Base-by-base conservation (phyloP, 345 rosid genomes). In the Gynandropsis gynandra region DNA sequence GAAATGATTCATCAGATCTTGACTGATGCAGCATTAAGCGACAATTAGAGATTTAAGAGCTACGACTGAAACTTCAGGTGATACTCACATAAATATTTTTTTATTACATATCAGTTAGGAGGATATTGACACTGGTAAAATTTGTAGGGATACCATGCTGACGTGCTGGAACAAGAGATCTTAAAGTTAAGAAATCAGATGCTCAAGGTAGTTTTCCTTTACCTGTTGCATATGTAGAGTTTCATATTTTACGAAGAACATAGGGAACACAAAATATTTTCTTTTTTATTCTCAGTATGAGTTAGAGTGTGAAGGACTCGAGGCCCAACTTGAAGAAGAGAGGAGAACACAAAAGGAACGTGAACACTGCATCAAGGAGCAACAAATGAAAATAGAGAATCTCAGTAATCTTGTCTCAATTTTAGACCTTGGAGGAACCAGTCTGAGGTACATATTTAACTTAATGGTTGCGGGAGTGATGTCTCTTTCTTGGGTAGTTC, bases 11-110 rank as follows among this genome's bases (percentile, higher is more conserved):
- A 20, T 52, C 59, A 92, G 96, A 81, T 87, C 68, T 78, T 92
- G 76, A 85, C 95, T 27, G 98, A 92, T 79, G 96, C 88, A 44
- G 94, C 98, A 47, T 80, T 85, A 52, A 94, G 54, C 98, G 87
- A 70, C 85, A 92, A 65, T 62, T 80, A 62, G 98, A 92, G 79
- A 92, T 92, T 65, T 93, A 92, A 76, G 95, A 87, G 52, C 75
- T 87, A 16, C 88, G 75, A 18, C 58, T 47, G 64, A 92, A 87
- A 72, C 98, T 92, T 70, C 74, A 85, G 95, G 95, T 24, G 54
- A 71, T 72, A 58, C 50, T 50, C 42, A 44, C 20, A 7, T 17
- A 15, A 21, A 29, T 12, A 40, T 16, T 53, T 34, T n/a, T n/a
- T n/a, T n/a, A n/a, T n/a, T 50, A 52, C 0, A 16, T 52, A 15